Conservation (phyloP, 176 grass and related monocot genomes). For the Themeda triandra region DNA sequence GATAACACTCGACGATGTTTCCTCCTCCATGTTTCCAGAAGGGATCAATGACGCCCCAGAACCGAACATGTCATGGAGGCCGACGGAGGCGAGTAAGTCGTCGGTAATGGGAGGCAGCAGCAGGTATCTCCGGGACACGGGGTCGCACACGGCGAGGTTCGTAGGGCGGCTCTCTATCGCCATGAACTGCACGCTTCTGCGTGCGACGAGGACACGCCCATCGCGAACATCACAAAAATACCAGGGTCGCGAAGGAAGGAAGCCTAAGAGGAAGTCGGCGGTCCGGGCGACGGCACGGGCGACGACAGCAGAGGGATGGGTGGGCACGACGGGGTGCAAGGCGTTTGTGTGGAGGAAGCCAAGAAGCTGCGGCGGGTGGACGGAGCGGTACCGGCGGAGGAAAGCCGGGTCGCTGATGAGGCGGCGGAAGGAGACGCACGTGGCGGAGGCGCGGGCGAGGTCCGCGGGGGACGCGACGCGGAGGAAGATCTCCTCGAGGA, state of each 20-base stretch:
- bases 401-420: neutral
- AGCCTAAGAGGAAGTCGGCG: neutral
- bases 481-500: neutral
- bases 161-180: too few species aligned
- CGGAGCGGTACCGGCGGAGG: neutral
- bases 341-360: neutral
- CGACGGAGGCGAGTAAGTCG: neutral
- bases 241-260: neutral
- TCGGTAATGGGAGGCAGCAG: slow-evolving; percentile 8
- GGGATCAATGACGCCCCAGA: neutral
- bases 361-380: slow-evolving; percentile 15
- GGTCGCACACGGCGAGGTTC: slow-evolving; percentile 22
- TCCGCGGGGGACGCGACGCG: neutral
- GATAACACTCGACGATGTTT: neutral
- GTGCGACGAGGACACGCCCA: neutral
- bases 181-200: too few species aligned
- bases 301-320: neutral
- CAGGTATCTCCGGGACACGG: neutral
- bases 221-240: neutral
- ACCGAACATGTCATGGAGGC: neutral
- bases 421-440: neutral
- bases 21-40: neutral
- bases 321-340: neutral
- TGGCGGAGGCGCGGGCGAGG: slow-evolving; percentile 2
- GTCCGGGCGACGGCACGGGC: neutral